phyloP scores from a whole-genome alignment of 2,329 filamentous ascomycete species.

The Davidsoniella eucalypti region DNA sequence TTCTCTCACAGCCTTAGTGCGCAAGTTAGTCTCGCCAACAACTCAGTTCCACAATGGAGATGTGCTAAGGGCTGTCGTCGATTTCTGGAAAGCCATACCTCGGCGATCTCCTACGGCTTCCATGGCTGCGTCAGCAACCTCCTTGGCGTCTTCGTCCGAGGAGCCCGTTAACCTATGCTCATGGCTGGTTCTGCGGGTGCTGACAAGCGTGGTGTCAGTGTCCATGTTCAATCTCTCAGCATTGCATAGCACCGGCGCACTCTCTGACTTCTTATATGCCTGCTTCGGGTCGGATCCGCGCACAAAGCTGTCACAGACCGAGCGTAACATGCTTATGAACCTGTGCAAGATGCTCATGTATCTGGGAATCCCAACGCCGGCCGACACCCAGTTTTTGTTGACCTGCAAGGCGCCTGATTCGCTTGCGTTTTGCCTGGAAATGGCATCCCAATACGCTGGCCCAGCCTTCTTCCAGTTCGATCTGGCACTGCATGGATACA shows the following conservation, averaged over 20 bases:
- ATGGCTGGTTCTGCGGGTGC: conserved; percentile 47
- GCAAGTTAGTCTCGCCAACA: conserved; percentile 32
- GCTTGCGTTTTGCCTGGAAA: conserved; percentile 55
- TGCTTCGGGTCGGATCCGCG: conserved; percentile 33
- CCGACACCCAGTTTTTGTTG: conserved; percentile 64
- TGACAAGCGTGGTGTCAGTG: conserved; percentile 38
- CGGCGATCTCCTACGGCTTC: conserved; percentile 19
- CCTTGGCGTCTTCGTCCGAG: conserved; percentile 16
- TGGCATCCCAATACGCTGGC: conserved; percentile 56
- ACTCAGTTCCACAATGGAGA: conserved; percentile 43
- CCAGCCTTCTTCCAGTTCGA: conserved; percentile 91
- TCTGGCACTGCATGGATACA: conserved; percentile 70
- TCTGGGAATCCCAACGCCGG: conserved; percentile 62
- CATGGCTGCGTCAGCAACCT: not conserved
- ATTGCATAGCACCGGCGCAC: conserved; percentile 54
- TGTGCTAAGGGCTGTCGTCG: conserved; percentile 44
- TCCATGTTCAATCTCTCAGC: conserved; percentile 55
- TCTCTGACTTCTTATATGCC: conserved; percentile 48
- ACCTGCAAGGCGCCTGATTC: conserved; percentile 34
- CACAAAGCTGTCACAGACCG: conserved; percentile 26
- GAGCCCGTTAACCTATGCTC: conserved; percentile 35
- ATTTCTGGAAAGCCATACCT: conserved; percentile 47
- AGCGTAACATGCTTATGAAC: conserved; percentile 43
- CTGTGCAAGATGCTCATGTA: conserved; percentile 55
- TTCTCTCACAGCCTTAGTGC: conserved; percentile 19